These are phyloP conservation scores for Neonectria faginata DNA, from an alignment of 2,329 filamentous ascomycete genomes.

Conservation along the genomic window DNA sequence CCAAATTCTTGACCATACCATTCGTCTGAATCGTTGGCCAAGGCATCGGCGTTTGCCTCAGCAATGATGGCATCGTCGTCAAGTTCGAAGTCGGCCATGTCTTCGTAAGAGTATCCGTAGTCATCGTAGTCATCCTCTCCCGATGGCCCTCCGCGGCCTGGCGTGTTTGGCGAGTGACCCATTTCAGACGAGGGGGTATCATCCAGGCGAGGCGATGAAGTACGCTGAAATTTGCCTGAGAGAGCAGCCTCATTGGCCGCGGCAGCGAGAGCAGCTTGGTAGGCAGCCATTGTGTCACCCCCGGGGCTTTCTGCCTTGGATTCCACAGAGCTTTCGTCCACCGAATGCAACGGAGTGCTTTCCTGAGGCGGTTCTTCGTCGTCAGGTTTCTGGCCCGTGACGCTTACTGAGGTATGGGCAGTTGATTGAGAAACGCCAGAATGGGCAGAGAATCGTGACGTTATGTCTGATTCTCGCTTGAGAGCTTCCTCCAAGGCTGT, in stretches of 20 bases:
- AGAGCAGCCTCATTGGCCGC: conserved; percentile 82
- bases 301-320: conserved; percentile 25
- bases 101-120: conserved; percentile 67
- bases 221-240: conserved; percentile 79
- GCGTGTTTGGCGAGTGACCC: conserved; percentile 29
- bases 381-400: conserved; percentile 35
- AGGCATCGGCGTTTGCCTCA: conserved; percentile 91
- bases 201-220: conserved; percentile 57
- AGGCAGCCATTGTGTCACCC: conserved; percentile 64
- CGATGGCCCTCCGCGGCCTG: conserved; percentile 26
- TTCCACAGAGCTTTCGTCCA: conserved; percentile 25
- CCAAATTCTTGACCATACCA: conserved; percentile 98
- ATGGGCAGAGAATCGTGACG: conserved; percentile 58
- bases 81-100: conserved; percentile 74
- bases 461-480: conserved; percentile 61
- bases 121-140: conserved; percentile 66
- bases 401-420: conserved; percentile 63
- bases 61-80: conserved; percentile 94
- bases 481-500: conserved; percentile 45
- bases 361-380: conserved; percentile 26
- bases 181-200: conserved; percentile 32
- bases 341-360: conserved; percentile 20
- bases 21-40: conserved; percentile 91
- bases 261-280: conserved; percentile 86
- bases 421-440: conserved; percentile 62